Percentiles rank a stretch among this genome's conserved stretches.
Conservation (phyloP, 768 basidiomycete genomes). For the Strobilomyces confusus region DNA sequence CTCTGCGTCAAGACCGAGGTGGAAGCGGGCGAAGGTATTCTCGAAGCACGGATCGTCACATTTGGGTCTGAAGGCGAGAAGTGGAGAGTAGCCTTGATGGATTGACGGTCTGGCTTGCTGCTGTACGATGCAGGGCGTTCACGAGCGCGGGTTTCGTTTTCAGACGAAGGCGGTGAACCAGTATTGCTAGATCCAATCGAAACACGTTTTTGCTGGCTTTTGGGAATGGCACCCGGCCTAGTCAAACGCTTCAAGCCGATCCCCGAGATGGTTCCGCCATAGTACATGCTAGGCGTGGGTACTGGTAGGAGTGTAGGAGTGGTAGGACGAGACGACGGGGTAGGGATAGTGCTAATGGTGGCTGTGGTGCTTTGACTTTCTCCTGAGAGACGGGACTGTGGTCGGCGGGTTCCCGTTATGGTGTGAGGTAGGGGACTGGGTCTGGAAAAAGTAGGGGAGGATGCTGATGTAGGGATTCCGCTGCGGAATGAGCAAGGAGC, state of each 20-base stretch:
- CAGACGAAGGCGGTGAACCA: slow-evolving; percentile 29
- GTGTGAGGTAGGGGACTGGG: slow-evolving; percentile 41
- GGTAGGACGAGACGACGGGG: slow-evolving; percentile 64
- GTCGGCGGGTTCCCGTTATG: slow-evolving; percentile 51
- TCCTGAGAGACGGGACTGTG: slow-evolving; percentile 70
- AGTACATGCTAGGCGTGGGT: slow-evolving; percentile 50
- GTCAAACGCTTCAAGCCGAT: slow-evolving; percentile 58
- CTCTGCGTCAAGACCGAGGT: slow-evolving; percentile 34
- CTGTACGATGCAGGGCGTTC: slow-evolving; percentile 29
- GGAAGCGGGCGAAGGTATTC: slow-evolving; percentile 37
- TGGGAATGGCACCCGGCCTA: slow-evolving; percentile 41
- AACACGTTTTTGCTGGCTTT: slow-evolving; percentile 51
- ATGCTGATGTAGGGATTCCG: slow-evolving; percentile 42
- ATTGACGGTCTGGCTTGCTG: slow-evolving; percentile 18
- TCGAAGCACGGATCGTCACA: slow-evolving; percentile 46
- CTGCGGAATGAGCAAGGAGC: slow-evolving; percentile 51
- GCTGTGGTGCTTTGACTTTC: slow-evolving; percentile 54
- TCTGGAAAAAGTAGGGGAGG: slow-evolving; percentile 43
- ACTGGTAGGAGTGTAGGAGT: slow-evolving; percentile 78
- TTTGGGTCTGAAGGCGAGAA: slow-evolving; percentile 41
- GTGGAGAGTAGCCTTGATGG: slow-evolving; percentile 38
- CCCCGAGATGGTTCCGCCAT: slow-evolving; percentile 33
- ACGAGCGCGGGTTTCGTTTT: slow-evolving; percentile 22
- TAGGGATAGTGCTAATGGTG: slow-evolving; percentile 57
- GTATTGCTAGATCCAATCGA: slow-evolving; percentile 51